phyloP scores from a whole-genome alignment of 768 basidiomycete species.

The Rhizopogon vulgaris region DNA sequence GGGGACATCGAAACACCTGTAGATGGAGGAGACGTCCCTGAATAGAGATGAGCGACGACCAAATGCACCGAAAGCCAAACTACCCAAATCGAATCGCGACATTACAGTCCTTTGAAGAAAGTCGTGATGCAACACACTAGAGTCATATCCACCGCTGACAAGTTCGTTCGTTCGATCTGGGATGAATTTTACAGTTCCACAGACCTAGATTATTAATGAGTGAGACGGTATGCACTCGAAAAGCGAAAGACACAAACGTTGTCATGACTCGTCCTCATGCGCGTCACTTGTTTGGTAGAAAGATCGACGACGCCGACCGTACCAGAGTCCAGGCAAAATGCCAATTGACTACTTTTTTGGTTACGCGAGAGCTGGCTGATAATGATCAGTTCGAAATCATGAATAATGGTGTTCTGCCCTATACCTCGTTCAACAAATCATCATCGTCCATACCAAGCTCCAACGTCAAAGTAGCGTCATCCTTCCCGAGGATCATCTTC shows the following conservation, averaged over 20 bases:
- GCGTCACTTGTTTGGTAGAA: constrained; percentile 36
- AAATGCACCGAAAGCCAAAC: constrained; percentile 5
- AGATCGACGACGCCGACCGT: constrained; percentile 62
- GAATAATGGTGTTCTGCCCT: neutral
- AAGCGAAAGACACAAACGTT: constrained; percentile 38
- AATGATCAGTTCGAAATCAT: constrained; percentile 19
- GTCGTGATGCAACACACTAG: constrained; percentile 62
- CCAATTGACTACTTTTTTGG: constrained; percentile 43
- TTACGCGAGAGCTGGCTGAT: constrained; percentile 61
- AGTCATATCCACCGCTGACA: constrained; percentile 76
- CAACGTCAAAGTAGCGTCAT: constrained; percentile 43
- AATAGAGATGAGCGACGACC: constrained; percentile 1
- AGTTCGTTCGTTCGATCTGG: constrained; percentile 66
- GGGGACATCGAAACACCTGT: constrained; percentile 60
- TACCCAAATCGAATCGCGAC: constrained; percentile 57
- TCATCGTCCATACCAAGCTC: constrained; percentile 44
- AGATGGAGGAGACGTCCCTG: constrained; percentile 33
- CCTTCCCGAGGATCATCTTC: constrained; percentile 47
- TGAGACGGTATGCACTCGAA: neutral
- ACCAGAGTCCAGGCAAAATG: constrained; percentile 69
- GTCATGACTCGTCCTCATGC: constrained; percentile 57
- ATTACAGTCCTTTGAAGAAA: constrained; percentile 47
- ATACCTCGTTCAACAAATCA: constrained; percentile 67
- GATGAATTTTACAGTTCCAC: constrained; percentile 64
- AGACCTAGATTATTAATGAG: constrained; percentile 46